These are phyloP conservation scores for Globisporangium spiculum DNA, from an alignment of 352 stramenopile genomes.

Conservation along the genomic window DNA sequence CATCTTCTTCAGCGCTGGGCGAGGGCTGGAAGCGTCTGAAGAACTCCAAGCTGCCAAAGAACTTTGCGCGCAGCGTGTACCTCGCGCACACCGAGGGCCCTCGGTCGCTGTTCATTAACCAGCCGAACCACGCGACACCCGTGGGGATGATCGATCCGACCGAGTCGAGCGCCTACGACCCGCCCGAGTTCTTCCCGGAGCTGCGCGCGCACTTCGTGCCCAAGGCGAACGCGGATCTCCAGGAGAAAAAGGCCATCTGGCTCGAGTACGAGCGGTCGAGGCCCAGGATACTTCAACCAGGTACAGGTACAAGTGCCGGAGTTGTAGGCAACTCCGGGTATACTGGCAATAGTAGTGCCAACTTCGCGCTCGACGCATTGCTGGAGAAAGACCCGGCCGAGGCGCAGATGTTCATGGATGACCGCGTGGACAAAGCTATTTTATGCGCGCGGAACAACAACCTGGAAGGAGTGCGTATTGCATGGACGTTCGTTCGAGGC, in stretches of 20 bases:
- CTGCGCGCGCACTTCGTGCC: conserved; percentile 57
- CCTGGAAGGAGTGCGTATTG: conserved; percentile 51
- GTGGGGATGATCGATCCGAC: conserved; percentile 70
- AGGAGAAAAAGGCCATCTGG: conserved; percentile 59
- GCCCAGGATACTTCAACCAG: not conserved
- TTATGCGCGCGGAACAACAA: conserved; percentile 82
- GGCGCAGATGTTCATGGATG: conserved; percentile 36
- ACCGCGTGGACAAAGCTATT: conserved; percentile 46
- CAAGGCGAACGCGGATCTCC: conserved; percentile 45
- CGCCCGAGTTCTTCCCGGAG: conserved; percentile 60
- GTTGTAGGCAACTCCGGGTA: not conserved
- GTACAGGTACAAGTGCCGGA: not conserved
- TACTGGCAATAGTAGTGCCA: not conserved
- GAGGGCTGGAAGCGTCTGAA: conserved; percentile 80
- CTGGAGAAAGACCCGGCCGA: conserved; percentile 41
- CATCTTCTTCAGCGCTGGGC: conserved; percentile 11
- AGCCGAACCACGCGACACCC: conserved; percentile 56
- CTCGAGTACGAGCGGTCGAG: conserved; percentile 27
- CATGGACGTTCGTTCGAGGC: not conserved
- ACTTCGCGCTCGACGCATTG: conserved; percentile 41
- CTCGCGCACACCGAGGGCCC: conserved; percentile 46
- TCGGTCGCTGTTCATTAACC: conserved; percentile 62
- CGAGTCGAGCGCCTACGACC: conserved; percentile 56
- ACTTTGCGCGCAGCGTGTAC: conserved; percentile 68
- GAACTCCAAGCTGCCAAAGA: conserved; percentile 40